Conservation (phyloP, 495 filamentous ascomycete genomes). For the Lasiosphaeris hirsuta region DNA sequence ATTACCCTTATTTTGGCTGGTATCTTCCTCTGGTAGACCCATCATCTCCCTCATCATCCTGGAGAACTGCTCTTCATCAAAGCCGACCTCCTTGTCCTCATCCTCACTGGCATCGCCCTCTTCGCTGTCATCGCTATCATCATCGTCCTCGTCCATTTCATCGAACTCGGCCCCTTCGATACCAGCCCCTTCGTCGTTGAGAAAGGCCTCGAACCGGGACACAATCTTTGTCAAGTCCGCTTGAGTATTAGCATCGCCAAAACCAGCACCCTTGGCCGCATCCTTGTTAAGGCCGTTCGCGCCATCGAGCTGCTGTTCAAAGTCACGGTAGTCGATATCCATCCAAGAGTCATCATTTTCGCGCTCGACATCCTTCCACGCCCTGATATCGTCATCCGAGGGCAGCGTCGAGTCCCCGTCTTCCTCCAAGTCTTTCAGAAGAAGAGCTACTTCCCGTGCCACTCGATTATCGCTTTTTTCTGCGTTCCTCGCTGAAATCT, state of each 20-base stretch:
- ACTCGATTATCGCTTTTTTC: slow-evolving; percentile 60
- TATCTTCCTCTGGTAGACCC: slow-evolving; percentile 57
- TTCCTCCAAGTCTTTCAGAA: slow-evolving; percentile 67
- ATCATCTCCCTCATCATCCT: slow-evolving; percentile 94
- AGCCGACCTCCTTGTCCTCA: slow-evolving; percentile 73
- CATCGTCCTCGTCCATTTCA: slow-evolving; percentile 68
- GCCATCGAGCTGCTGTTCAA: slow-evolving; percentile 69
- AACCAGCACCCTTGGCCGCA: slow-evolving; percentile 34
- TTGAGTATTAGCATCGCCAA: slow-evolving; percentile 77
- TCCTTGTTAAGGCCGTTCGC: slow-evolving; percentile 5
- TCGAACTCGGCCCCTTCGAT: slow-evolving; percentile 75
- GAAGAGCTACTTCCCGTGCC: slow-evolving; percentile 68
- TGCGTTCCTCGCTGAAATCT: slow-evolving; percentile 73
- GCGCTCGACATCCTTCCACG: slow-evolving; percentile 56
- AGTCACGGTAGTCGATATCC: slow-evolving; percentile 84
- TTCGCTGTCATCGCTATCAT: slow-evolving; percentile 52
- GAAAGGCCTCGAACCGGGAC: slow-evolving; percentile 83
- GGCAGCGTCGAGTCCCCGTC: slow-evolving; percentile 60
- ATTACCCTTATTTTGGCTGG: slow-evolving; percentile 23
- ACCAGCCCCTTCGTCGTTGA: slow-evolving; percentile 81
- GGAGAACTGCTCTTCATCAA: slow-evolving; percentile 82
- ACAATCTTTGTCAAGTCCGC: slow-evolving; percentile 87
- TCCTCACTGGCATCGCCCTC: slow-evolving; percentile 42
- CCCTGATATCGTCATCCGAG: slow-evolving; percentile 64
- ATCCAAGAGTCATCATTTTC: slow-evolving; percentile 91